Evolutionary conservation across 331 rosid genomes (phyloP).

Genomic region (Erythrophleum ivorense): DNA sequence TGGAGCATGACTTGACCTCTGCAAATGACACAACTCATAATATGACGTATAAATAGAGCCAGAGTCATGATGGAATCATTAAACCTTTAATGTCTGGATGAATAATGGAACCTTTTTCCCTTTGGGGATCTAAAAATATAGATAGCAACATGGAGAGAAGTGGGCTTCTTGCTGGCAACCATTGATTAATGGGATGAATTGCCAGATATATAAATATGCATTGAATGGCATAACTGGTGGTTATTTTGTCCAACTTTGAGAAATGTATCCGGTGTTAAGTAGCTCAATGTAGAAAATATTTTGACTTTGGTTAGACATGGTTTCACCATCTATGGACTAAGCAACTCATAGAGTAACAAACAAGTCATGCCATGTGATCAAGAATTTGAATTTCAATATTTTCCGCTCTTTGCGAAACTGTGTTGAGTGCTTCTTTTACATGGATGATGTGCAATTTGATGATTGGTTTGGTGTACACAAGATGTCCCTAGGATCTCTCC

Average conservation of each 20-base stretch:
- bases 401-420: not conserved
- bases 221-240: not conserved
- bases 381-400: slow-evolving; percentile 3
- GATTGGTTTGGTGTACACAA: not conserved
- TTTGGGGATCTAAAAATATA: not conserved
- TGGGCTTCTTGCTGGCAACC: not conserved
- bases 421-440: not conserved
- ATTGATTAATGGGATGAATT: slow-evolving; percentile 1
- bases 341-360: too few species aligned
- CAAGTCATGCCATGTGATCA: not conserved
- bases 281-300: not conserved
- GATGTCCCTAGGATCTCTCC: not conserved
- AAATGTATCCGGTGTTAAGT: not conserved
- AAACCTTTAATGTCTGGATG: not conserved
- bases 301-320: slow-evolving; percentile 18
- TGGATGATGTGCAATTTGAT: not conserved
- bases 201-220: not conserved
- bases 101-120: slow-evolving; percentile 6
- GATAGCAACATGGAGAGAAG: not conserved
- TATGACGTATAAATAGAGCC: not conserved
- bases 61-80: slow-evolving; percentile 11
- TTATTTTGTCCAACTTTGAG: not conserved
- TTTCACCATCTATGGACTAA: not conserved
- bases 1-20: not conserved
- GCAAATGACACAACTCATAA: not conserved